Conservation (phyloP, 768 basidiomycete genomes). For the Suillus decipiens region DNA sequence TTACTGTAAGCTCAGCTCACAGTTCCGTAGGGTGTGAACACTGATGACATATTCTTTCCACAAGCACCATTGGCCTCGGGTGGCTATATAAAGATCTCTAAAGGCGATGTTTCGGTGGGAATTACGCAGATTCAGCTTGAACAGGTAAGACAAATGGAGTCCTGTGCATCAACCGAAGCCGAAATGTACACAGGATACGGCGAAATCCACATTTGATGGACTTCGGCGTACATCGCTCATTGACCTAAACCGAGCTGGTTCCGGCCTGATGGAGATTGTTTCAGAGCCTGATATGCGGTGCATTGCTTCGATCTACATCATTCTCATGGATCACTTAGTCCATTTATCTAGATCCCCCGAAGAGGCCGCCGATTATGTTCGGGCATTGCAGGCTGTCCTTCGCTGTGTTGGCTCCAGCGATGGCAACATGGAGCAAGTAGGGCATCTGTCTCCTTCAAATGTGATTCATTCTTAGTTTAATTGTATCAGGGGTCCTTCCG, state of each 20-base stretch:
- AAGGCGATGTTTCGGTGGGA: conserved; percentile 52
- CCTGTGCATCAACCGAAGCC: background rate
- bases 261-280: conserved; percentile 93
- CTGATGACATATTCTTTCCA: background rate
- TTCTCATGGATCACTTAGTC: background rate
- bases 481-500: conserved; percentile 79
- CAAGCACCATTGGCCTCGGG: conserved; percentile 78
- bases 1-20: conserved; percentile 43
- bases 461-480: conserved; percentile 12
- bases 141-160: conserved; percentile 55
- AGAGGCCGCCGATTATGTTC: conserved; percentile 87
- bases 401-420: conserved; percentile 87
- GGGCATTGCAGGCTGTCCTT: conserved; percentile 76
- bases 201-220: conserved; percentile 71
- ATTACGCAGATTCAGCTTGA: conserved; percentile 96
- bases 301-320: background rate
- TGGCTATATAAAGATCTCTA: conserved; percentile 56
- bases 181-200: conserved; percentile 71
- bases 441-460: conserved; percentile 11
- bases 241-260: conserved; percentile 90
- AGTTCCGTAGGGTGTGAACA: background rate
- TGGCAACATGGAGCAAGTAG: conserved; percentile 95
- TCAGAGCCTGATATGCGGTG: conserved; percentile 88
- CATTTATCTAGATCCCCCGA: conserved; percentile 62
- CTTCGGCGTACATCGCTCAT: conserved; percentile 58